A percentile compares a stretch with the other conserved stretches of the same genome.
Evolutionary conservation across 2,329 filamentous ascomycete species (phyloP).

Genomic region (Sporothrix dimorphospora): DNA sequence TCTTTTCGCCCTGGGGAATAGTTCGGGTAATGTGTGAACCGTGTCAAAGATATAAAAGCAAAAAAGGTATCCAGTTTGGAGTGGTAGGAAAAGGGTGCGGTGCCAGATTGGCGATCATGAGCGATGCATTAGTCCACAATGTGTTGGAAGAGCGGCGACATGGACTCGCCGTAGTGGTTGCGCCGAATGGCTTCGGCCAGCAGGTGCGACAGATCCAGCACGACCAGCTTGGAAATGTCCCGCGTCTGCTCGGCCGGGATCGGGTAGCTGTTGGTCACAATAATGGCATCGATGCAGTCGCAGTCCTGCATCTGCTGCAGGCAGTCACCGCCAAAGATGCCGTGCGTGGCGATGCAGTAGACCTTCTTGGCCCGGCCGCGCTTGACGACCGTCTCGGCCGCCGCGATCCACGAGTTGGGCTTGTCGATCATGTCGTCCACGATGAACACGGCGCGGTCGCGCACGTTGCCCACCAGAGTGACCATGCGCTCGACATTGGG

Average conservation of each 20-base stretch:
- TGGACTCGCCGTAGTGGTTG: constrained; percentile 94
- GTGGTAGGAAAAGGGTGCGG: too few species aligned
- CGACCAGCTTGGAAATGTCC: constrained; percentile 78
- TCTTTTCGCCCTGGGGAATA: too few species aligned
- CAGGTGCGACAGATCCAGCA: constrained; percentile 86
- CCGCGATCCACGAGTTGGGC: constrained; percentile 93
- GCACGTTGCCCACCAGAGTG: constrained; percentile 94
- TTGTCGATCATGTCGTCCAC: constrained; percentile 99
- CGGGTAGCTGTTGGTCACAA: constrained; percentile 97
- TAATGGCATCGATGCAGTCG: constrained; percentile 89
- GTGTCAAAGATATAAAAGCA: background rate
- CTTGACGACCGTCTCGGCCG: constrained; percentile 95
- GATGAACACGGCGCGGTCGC: constrained; percentile 84
- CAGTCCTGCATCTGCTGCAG: constrained; percentile 89
- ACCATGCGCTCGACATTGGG: constrained; percentile 89
- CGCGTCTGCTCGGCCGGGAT: constrained; percentile 74
- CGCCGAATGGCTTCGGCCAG: constrained; percentile 90
- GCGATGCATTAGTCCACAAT: constrained; percentile 63
- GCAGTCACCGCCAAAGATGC: constrained; percentile 87
- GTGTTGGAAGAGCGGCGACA: constrained; percentile 70
- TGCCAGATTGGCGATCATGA: too few species aligned
- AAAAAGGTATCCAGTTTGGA: background rate
- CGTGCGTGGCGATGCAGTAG: constrained; percentile 97
- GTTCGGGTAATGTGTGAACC: too few species aligned
- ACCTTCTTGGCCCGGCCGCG: constrained; percentile 88